Conservation (phyloP, 768 basidiomycete species). For the Pleurotus djamor region DNA sequence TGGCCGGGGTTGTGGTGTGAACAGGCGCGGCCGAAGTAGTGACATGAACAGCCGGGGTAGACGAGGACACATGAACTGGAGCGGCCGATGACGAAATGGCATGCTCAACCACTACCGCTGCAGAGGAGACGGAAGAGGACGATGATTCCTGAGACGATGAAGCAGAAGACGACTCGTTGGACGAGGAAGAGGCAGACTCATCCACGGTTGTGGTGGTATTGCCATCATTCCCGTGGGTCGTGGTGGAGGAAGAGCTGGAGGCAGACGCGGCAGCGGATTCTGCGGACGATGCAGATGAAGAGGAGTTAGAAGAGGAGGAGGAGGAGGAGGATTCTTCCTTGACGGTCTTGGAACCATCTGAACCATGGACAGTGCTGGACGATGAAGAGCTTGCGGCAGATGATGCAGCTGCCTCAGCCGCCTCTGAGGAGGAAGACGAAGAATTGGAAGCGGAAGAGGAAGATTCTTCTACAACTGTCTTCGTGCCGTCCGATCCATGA, state of each 20-base stretch:
- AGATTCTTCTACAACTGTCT: not conserved
- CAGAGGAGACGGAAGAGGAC: not conserved
- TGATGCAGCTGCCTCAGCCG: not conserved
- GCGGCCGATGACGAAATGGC: not conserved
- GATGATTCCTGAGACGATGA: slow-evolving; percentile 3
- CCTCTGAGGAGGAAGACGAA: not conserved
- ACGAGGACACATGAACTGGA: not conserved
- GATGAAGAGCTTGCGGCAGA: not conserved
- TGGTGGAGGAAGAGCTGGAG: not conserved
- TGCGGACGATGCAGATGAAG: not conserved
- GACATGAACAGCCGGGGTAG: not conserved
- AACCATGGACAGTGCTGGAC: not conserved
- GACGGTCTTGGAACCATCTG: not conserved
- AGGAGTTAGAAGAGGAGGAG: not conserved
- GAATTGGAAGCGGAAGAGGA: not conserved
- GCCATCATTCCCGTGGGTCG: not conserved
- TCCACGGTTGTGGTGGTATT: not conserved
- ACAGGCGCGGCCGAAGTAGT: not conserved
- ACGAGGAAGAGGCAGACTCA: not conserved
- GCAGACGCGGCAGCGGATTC: not conserved
- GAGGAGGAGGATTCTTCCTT: not conserved
- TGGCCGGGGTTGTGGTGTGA: not conserved
- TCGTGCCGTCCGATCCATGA: not conserved
- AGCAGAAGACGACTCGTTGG: not conserved
- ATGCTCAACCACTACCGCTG: not conserved